Conservation (phyloP, 225 moss, liverwort and hornwort species). For the Pleurozium schreberi region DNA sequence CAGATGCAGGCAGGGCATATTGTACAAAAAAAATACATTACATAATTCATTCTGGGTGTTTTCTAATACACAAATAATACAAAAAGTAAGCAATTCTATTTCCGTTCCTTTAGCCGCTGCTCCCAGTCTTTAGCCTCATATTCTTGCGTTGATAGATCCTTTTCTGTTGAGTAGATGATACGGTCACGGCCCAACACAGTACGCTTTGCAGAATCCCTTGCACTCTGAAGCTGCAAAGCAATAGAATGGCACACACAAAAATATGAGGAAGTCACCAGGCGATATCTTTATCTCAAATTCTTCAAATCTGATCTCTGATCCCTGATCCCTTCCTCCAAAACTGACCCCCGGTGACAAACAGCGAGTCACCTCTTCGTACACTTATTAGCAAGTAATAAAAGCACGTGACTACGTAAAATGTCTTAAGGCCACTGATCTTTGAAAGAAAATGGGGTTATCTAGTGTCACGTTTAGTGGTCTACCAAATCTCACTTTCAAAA, state of each 20-base stretch:
- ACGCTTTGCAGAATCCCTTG: slow-evolving; percentile 75
- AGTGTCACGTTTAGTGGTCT: neutral
- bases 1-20: neutral
- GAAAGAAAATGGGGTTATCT: neutral
- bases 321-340: neutral
- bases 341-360: neutral
- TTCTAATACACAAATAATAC: neutral
- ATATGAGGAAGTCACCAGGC: too few relatives aligned
- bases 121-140: slow-evolving; percentile 95
- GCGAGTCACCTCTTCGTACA: too few relatives aligned
- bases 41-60: neutral
- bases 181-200: slow-evolving; percentile 78
- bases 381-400: neutral
- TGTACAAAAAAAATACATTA: slow-evolving; percentile 15
- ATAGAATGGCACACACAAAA: neutral
- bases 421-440: neutral
- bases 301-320: neutral
- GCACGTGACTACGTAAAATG: neutral
- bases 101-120: slow-evolving; percentile 67
- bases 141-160: slow-evolving; percentile 61
- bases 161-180: slow-evolving; percentile 84
- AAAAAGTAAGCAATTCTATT: slow-evolving; percentile 16
- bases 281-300: neutral
- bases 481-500: neutral
- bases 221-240: slow-evolving; percentile 68